Conservation (phyloP, 495 filamentous ascomycete genomes). For the Aspergillus bridgeri region DNA sequence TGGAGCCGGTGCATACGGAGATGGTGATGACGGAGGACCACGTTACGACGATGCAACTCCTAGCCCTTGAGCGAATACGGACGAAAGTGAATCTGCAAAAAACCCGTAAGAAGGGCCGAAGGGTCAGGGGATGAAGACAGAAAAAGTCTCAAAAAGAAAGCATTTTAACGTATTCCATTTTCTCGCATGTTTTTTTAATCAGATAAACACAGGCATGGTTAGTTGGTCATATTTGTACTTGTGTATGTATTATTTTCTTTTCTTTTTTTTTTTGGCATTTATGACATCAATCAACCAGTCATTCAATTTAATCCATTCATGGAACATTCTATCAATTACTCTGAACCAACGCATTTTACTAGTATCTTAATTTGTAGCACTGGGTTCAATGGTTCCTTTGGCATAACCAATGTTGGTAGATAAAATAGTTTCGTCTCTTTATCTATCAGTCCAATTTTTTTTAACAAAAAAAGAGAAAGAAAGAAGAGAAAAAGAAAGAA, state of each 20-base stretch:
- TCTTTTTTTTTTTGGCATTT: background rate
- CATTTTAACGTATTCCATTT: slow-evolving; percentile 1
- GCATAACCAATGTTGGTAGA: no score
- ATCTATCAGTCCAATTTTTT: no score
- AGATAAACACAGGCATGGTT: slow-evolving; percentile 11
- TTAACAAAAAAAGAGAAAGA: slow-evolving; percentile 2
- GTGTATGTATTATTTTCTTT: slow-evolving; percentile 10
- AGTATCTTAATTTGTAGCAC: no score
- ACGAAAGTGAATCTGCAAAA: no score
- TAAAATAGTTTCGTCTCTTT: no score
- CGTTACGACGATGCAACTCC: slow-evolving; percentile 54
- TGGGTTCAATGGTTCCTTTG: no score
- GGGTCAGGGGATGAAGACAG: background rate
- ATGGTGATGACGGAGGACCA: slow-evolving; percentile 54
- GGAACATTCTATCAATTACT: background rate
- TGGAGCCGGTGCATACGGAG: slow-evolving; percentile 57
- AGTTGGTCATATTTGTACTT: background rate
- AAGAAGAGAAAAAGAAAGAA: slow-evolving; percentile 9
- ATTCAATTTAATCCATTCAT: no score
- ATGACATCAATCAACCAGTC: background rate
- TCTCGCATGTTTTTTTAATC: slow-evolving; percentile 3
- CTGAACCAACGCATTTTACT: no score
- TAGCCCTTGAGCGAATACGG: slow-evolving; percentile 35
- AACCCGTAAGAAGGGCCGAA: background rate
- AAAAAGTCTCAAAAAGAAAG: background rate